Evolutionary conservation across 495 filamentous ascomycete species (phyloP), one percentile per base, ranked within the genome.

Genomic region (Pyronema omphalodes): DNA sequence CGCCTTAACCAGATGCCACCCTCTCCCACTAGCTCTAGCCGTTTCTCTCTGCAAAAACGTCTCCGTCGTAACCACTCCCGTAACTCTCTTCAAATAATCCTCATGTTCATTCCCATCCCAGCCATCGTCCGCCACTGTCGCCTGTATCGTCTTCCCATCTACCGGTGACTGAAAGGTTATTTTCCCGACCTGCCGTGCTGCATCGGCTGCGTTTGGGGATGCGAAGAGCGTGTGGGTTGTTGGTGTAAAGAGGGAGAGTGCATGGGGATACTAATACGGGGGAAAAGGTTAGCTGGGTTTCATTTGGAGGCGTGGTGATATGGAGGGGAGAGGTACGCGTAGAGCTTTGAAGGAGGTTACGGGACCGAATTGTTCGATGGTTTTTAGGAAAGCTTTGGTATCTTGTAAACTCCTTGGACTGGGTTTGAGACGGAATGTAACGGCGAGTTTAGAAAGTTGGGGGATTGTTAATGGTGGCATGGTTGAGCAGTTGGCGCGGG

Each of bases 311-410:
- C 23, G 3, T 11, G 1, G 18, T 1, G 23, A 29, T 5, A 29
- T 5, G 47, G 47, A 36, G 47, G 47, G 47, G 47, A 36, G 47
- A 11, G 47, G 36, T 12, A 50, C 47, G 47, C 47, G 47, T 34
- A 50, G 11, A 50, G 47, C 47, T 50, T 50, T 50, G 18, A 50
- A 50, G 5, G 47, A 4, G 12, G 47, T 50, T 34, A 50, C 47
- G 11, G 34, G 47, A 12, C 47, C 47, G 47, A 50, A 50, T 34
- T 17, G 8, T 36, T 50, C 23, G 5, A 50, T 11, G 6, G 47
- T 36, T 36, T 50, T 50, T 6, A 50, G 47, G 23, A 50, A 8
- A 7, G 18, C 23, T 12, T 34, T 12, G 1, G 47, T 35, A 12
- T 50, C 19, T 9, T 23, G 34, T 23, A 50, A 3, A 34, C 36